A percentile compares a stretch with the other conserved stretches of the same genome.
Conservation (phyloP, 2,329 filamentous ascomycete species). For the Pseudohalonectria lignicola region DNA sequence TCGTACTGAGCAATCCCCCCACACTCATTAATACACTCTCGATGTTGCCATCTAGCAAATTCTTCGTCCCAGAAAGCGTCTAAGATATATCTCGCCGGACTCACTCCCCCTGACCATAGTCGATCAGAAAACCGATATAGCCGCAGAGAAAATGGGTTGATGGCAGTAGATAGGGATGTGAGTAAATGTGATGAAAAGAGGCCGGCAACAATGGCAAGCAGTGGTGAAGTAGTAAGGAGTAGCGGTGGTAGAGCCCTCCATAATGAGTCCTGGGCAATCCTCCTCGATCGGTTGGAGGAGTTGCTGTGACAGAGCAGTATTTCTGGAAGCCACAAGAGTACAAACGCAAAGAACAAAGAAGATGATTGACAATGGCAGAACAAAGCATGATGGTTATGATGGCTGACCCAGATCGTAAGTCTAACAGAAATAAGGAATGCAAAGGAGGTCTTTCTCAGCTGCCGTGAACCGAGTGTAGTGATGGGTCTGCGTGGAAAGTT, state of each 20-base stretch:
- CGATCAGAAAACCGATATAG: not conserved
- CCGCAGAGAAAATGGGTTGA: too few relatives aligned
- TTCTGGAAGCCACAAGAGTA: too few relatives aligned
- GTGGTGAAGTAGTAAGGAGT: too few relatives aligned
- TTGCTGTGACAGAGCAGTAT: too few relatives aligned
- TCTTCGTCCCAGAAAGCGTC: constrained; percentile 5
- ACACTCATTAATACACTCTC: constrained; percentile 1
- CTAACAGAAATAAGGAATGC: constrained; percentile 1
- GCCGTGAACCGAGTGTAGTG: not conserved
- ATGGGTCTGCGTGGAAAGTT: not conserved
- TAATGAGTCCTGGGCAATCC: too few relatives aligned
- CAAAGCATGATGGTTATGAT: constrained; percentile 2
- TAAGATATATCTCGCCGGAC: not conserved
- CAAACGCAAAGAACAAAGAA: not conserved
- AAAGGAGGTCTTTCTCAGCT: not conserved
- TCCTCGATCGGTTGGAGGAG: too few relatives aligned
- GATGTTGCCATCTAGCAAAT: constrained; percentile 8
- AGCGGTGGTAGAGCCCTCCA: too few relatives aligned
- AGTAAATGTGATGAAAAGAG: too few relatives aligned
- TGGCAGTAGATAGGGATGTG: too few relatives aligned
- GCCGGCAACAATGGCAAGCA: too few relatives aligned
- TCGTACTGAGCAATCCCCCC: too few relatives aligned
- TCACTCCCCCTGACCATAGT: too few relatives aligned
- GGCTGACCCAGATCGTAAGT: constrained; percentile 1
- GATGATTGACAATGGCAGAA: not conserved